Evolutionary conservation across 345 rosid species (phyloP).

Genomic region (Leavenworthia alabamica): DNA sequence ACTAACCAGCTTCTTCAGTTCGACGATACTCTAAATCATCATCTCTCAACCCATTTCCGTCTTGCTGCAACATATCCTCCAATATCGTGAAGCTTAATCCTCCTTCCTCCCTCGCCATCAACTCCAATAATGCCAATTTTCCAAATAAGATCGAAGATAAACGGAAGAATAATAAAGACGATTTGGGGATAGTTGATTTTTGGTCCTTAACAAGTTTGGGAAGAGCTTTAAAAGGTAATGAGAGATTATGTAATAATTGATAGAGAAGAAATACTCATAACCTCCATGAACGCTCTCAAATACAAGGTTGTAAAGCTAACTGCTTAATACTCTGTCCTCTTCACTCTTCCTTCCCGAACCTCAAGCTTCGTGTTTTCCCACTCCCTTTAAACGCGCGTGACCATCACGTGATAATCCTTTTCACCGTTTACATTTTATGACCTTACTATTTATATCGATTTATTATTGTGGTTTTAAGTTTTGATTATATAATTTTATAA

Average conservation of each 20-base stretch:
- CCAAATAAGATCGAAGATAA: constrained; percentile 4
- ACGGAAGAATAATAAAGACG: not conserved
- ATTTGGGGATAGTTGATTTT: not conserved
- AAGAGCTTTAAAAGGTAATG: constrained; percentile 9
- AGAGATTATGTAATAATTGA: constrained; percentile 7
- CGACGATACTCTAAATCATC: constrained; percentile 56
- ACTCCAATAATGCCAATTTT: not conserved
- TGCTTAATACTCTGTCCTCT: constrained; percentile 40
- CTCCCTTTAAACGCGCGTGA: constrained; percentile 10
- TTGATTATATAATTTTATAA: no score
- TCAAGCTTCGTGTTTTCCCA: constrained; percentile 20
- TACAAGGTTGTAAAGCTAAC: constrained; percentile 39
- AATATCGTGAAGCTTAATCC: constrained; percentile 50
- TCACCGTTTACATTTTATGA: constrained; percentile 10
- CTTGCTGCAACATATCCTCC: constrained; percentile 66
- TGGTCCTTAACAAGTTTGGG: not conserved
- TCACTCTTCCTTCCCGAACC: constrained; percentile 30
- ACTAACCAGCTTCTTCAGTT: constrained; percentile 66
- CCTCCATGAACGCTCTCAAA: constrained; percentile 35
- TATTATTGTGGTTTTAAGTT: no score
- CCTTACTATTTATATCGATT: constrained; percentile 6
- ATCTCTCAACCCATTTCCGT: constrained; percentile 44
- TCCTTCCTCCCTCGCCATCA: constrained; percentile 47
- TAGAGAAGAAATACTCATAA: constrained; percentile 30
- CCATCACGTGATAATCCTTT: not conserved